Evolutionary conservation across 208 protist genomes (phyloP).

Genomic region (Acanthamoeba royreba): DNA sequence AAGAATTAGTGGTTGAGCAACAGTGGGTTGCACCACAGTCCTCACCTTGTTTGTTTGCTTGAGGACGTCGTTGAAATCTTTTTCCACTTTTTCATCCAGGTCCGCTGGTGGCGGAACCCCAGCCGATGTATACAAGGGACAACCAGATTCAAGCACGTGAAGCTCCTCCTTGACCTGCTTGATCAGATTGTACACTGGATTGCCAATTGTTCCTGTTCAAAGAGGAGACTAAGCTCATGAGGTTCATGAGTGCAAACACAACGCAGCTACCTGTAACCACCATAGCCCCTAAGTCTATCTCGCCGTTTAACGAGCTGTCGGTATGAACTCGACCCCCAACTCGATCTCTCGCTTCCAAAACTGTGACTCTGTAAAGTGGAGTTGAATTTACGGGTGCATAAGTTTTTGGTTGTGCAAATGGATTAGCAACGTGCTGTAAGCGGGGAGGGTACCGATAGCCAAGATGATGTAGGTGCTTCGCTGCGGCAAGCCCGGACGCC

Average conservation of each 20-base stretch:
- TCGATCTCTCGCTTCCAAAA: conserved; percentile 38
- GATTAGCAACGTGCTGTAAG: too few relatives aligned
- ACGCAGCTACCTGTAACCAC: conserved; percentile 43
- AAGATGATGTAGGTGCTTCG: conserved; percentile 38
- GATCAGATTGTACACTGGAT: conserved; percentile 44
- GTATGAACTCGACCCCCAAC: conserved; percentile 29
- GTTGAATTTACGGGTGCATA: too few relatives aligned
- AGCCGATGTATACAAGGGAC: not conserved
- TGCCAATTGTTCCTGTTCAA: conserved; percentile 40
- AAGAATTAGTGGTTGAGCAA: too few relatives aligned
- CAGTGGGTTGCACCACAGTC: too few relatives aligned
- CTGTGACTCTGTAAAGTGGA: not conserved
- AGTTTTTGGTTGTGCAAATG: too few relatives aligned
- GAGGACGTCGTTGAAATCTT: conserved; percentile 37
- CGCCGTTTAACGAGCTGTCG: not conserved
- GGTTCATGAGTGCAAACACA: too few relatives aligned
- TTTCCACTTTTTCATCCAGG: conserved; percentile 8
- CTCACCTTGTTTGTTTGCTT: conserved; percentile 22
- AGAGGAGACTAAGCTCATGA: not conserved
- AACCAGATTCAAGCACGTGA: not conserved
- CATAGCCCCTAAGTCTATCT: conserved; percentile 45
- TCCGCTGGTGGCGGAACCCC: not conserved
- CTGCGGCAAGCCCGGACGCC: conserved; percentile 3
- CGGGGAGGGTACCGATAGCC: not conserved
- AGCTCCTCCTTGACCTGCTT: not conserved